Conservation (phyloP, 148 eudicot species). For the Selenicereus undatus region DNA sequence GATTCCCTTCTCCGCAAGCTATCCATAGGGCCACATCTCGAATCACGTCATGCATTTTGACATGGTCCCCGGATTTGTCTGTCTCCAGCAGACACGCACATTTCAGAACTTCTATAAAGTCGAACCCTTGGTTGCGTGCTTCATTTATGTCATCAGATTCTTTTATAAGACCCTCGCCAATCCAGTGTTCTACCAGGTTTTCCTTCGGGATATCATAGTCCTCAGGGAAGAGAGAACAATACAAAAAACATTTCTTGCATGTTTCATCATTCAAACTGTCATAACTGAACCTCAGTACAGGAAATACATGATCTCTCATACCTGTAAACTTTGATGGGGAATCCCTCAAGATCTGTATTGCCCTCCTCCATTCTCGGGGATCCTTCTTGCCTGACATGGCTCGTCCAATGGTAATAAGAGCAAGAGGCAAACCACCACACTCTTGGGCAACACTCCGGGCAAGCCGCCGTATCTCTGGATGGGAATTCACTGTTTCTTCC, state of each 20-base stretch:
- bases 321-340: slow-evolving; percentile 32
- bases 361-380: slow-evolving; percentile 30
- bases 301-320: slow-evolving; percentile 25
- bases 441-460: slow-evolving; percentile 22
- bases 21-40: slow-evolving; percentile 30
- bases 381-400: slow-evolving; percentile 33
- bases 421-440: slow-evolving; percentile 39
- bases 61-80: slow-evolving; percentile 10
- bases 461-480: slow-evolving; percentile 13
- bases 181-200: slow-evolving; percentile 28
- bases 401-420: slow-evolving; percentile 33
- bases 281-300: slow-evolving; percentile 32
- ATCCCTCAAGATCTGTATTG: slow-evolving; percentile 23
- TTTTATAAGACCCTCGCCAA: slow-evolving; percentile 34
- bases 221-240: slow-evolving; percentile 32
- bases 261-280: slow-evolving; percentile 30
- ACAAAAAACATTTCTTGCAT: slow-evolving; percentile 20
- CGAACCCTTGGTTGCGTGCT: slow-evolving; percentile 20
- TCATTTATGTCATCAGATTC: slow-evolving; percentile 17
- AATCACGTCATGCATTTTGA: slow-evolving; percentile 37
- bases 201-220: slow-evolving; percentile 24
- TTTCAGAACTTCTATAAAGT: slow-evolving; percentile 18
- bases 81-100: slow-evolving; percentile 20
- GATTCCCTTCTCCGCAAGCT: slow-evolving; percentile 7
- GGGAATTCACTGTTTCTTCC: slow-evolving; percentile 7